Percentiles rank a stretch among this genome's conserved stretches.
phyloP scores from a whole-genome alignment of 148 eudicot genomes.

The Cornus florida region DNA sequence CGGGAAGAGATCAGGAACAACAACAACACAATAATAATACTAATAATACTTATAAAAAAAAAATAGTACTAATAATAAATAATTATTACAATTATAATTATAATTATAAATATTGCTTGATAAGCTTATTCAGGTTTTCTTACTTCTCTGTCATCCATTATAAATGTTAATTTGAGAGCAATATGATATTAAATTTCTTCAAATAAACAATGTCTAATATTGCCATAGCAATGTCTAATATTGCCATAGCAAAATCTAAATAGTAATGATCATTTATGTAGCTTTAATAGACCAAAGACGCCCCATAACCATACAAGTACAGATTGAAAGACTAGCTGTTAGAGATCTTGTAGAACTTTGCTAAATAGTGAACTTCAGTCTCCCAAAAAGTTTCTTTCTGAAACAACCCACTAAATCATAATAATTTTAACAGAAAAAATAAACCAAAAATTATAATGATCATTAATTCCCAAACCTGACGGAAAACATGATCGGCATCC shows the following conservation, averaged over 20 bases:
- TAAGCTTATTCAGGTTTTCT: too few relatives aligned
- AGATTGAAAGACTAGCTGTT: background rate
- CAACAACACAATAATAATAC: too few relatives aligned
- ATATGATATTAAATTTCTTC: too few relatives aligned
- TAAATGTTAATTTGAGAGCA: too few relatives aligned
- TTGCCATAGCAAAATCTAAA: background rate
- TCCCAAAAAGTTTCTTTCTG: background rate
- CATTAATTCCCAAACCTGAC: conserved; percentile 52
- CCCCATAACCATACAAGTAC: background rate
- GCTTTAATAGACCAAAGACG: background rate
- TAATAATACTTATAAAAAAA: too few relatives aligned
- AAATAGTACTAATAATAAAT: too few relatives aligned
- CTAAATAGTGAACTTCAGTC: background rate
- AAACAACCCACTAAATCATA: background rate
- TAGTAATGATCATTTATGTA: background rate
- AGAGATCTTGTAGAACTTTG: background rate
- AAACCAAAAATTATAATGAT: background rate
- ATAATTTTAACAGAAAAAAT: background rate
- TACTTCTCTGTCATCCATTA: too few relatives aligned
- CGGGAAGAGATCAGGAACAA: too few relatives aligned
- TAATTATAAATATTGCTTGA: too few relatives aligned
- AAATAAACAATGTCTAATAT: too few relatives aligned
- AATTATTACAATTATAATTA: too few relatives aligned
- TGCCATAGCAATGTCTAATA: background rate
- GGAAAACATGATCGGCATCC: conserved; percentile 64